Conservation (phyloP, 2,329 filamentous ascomycete genomes). For the Calonectria ilicicola region DNA sequence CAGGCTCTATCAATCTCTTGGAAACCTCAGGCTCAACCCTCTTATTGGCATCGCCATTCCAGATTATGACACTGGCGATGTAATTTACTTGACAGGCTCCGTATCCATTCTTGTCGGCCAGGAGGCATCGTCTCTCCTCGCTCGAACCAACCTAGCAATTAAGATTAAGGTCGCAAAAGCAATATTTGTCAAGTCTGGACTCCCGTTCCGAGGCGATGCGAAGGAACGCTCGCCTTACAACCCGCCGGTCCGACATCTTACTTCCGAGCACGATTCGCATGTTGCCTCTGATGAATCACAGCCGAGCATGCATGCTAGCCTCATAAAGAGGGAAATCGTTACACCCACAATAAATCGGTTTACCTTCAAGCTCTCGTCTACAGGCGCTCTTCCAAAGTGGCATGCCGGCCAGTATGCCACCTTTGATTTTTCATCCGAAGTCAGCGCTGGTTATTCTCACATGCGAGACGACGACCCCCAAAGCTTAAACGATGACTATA, state of each 20-base stretch:
- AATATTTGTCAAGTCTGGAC: conserved; percentile 71
- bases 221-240: conserved; percentile 82
- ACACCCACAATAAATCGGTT: conserved; percentile 78
- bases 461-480: conserved; percentile 86
- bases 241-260: conserved; percentile 75
- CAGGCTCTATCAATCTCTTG: conserved; percentile 84
- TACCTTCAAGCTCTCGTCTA: conserved; percentile 54
- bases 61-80: conserved; percentile 78
- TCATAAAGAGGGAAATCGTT: conserved; percentile 70
- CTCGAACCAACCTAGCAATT: conserved; percentile 79
- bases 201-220: conserved; percentile 74
- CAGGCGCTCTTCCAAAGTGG: conserved; percentile 57
- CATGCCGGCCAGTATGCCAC: conserved; percentile 82
- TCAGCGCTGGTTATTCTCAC: conserved; percentile 81
- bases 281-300: conserved; percentile 15
- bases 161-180: conserved; percentile 72
- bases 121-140: conserved; percentile 71
- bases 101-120: conserved; percentile 75
- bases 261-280: conserved; percentile 61
- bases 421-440: conserved; percentile 75
- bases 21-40: conserved; percentile 78
- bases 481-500: conserved; percentile 85
- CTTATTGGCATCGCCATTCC: conserved; percentile 78
- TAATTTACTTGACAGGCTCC: conserved; percentile 79
- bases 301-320: conserved; percentile 58